Evolutionary conservation across 352 stramenopile species (phyloP).

Genomic region (Halophytophthora polymorphica): DNA sequence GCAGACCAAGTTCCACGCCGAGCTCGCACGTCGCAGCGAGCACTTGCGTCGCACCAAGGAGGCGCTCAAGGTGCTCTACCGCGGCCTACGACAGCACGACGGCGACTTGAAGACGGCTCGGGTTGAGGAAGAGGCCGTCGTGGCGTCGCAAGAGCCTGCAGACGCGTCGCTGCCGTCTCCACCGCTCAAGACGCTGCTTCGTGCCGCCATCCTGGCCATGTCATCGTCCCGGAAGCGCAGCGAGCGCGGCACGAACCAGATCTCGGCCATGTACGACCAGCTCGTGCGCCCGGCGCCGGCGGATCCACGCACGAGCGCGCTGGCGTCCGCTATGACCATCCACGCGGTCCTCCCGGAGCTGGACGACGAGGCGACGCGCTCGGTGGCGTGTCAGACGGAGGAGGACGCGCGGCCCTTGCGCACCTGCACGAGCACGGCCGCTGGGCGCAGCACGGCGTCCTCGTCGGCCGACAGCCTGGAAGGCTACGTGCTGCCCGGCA

Average conservation of each 20-base stretch:
- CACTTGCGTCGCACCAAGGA: slow-evolving; percentile 51
- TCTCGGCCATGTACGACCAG: slow-evolving; percentile 41
- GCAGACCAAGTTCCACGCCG: slow-evolving; percentile 57
- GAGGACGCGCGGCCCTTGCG: too few relatives aligned
- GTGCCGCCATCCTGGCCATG: slow-evolving; percentile 62
- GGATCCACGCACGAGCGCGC: slow-evolving; percentile 14
- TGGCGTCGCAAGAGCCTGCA: slow-evolving; percentile 16
- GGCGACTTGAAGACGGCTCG: background rate
- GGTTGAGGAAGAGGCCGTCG: slow-evolving; percentile 2
- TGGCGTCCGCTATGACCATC: slow-evolving; percentile 20
- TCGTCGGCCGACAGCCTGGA: slow-evolving; percentile 39
- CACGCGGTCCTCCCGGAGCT: slow-evolving; percentile 38
- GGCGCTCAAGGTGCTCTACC: slow-evolving; percentile 65
- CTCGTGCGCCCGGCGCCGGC: slow-evolving; percentile 8
- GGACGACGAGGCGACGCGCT: background rate
- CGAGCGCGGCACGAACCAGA: slow-evolving; percentile 30
- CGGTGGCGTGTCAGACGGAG: slow-evolving; percentile 19
- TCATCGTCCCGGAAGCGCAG: slow-evolving; percentile 54
- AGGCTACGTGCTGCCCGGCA: slow-evolving; percentile 37
- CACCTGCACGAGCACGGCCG: too few relatives aligned
- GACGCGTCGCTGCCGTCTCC: background rate
- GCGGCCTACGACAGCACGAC: slow-evolving; percentile 25
- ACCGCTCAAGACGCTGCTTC: slow-evolving; percentile 54
- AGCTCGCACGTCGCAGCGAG: slow-evolving; percentile 50
- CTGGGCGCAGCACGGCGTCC: background rate